Base-by-base conservation (phyloP, 345 rosid species). In the Syzygium jambos region DNA sequence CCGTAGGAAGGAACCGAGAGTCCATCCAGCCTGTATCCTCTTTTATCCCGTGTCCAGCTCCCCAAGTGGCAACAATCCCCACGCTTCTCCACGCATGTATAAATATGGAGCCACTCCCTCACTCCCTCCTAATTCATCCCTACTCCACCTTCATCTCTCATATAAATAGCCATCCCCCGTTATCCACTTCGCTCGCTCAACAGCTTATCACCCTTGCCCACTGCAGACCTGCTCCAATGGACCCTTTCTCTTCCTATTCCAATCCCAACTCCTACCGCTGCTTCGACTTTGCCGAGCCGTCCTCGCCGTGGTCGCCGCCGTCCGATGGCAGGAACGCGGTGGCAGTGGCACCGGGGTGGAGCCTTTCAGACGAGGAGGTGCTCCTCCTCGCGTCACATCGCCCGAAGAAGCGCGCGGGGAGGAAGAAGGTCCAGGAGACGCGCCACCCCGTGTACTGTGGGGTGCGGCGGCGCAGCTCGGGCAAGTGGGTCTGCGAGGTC, bases 401-500 rank as follows among this genome's bases (percentile, higher is more conserved):
- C 87, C 99, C 98, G 38, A 96, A 97, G 91, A 96, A 92, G 93
- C 90, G 92, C 52, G 97, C 96, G 0, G 98, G 98, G 25, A 85
- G 99, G 88, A 97, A 95, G 97, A 97, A 97, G 93, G 93, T 96
- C 77, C 88, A 92, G 83, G 99, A 95, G 93, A 96, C 97, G 13
- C 91, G 98, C 53, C 99, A 96, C 86, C 99, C 98, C 6, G 93
- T 97, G 85, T 96, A 91, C 91, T 91, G 96, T 2, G 98, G 98
- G 23, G 98, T 96, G 34, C 91, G 98, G 85, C 73, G 88, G 88
- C 93, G 98, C 89, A 90, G 92, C 77, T 92, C 97, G 0, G 98
- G 95, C 5, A 97, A 97, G 90, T 96, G 99, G 98, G 99, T 96
- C 3, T 95, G 95, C 46, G 98, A 97, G 87, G 94, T 97, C 14